phyloP scores from a whole-genome alignment of 225 moss, liverwort and hornwort genomes.

The Bryum argenteum region DNA sequence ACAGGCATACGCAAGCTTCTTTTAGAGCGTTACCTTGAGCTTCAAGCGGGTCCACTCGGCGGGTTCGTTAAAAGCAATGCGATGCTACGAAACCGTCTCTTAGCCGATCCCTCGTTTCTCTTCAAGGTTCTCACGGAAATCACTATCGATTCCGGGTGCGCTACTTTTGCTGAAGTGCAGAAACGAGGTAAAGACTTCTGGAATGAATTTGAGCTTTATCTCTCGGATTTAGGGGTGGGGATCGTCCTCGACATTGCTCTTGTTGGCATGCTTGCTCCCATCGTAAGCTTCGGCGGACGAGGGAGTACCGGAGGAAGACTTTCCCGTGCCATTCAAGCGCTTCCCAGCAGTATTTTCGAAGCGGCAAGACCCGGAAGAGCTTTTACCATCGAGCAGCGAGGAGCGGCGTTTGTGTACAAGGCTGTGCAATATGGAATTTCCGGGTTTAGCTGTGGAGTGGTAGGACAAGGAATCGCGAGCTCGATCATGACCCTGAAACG shows the following conservation, averaged over 20 bases:
- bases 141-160: constrained; percentile 91
- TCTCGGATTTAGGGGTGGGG: constrained; percentile 91
- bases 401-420: constrained; percentile 75
- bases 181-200: constrained; percentile 96
- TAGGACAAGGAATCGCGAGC: constrained; percentile 95
- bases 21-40: constrained; percentile 75
- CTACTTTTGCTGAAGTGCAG: constrained; percentile 91
- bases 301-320: constrained; percentile 60
- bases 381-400: constrained; percentile 72
- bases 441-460: constrained; percentile 80
- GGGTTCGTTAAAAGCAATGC: constrained; percentile 58
- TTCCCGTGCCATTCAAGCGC: constrained; percentile 81
- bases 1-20: constrained; percentile 79
- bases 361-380: constrained; percentile 80
- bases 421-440: constrained; percentile 88
- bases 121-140: constrained; percentile 92
- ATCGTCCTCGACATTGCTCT: constrained; percentile 84
- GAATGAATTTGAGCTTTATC: constrained; percentile 95
- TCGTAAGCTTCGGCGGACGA: constrained; percentile 54
- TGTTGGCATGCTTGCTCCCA: constrained; percentile 93
- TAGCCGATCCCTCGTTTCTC: constrained; percentile 85
- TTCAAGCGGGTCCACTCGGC: constrained; percentile 67
- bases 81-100: constrained; percentile 81
- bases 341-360: constrained; percentile 97
- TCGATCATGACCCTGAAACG: constrained; percentile 90